Evolutionary conservation across 75 land plant species (phyloP).

Genomic region (Cunninghamia lanceolata): DNA sequence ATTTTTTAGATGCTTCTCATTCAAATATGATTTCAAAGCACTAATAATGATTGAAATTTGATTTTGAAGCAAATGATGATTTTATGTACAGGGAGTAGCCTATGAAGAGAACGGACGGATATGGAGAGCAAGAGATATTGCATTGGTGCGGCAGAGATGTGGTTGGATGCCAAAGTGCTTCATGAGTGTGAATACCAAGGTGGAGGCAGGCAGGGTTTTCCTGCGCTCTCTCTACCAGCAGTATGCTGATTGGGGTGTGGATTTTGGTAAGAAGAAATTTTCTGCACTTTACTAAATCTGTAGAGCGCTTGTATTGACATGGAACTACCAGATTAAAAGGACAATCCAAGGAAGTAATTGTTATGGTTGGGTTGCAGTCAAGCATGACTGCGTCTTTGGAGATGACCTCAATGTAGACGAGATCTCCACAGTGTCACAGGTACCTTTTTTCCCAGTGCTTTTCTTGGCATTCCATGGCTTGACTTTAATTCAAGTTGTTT

Average conservation of each 20-base stretch:
- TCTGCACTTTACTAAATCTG: neutral
- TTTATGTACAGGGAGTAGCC: neutral
- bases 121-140: conserved; percentile 51
- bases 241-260: conserved; percentile 47
- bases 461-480: no score
- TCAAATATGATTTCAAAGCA: no score
- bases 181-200: conserved; percentile 19
- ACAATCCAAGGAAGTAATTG: neutral
- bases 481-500: neutral
- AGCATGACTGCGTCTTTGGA: conserved; percentile 92
- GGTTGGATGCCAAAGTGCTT: conserved; percentile 37
- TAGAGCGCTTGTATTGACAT: neutral
- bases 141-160: conserved; percentile 19
- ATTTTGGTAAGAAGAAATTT: conserved; percentile 26
- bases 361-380: conserved; percentile 41
- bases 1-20: no score
- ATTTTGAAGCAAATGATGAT: neutral
- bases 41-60: no score
- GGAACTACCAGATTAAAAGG: neutral
- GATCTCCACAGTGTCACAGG: conserved; percentile 73
- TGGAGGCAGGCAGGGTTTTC: conserved; percentile 29
- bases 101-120: conserved; percentile 11
- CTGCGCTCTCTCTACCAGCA: conserved; percentile 30
- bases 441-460: conserved; percentile 8
- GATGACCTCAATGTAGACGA: conserved; percentile 66